Conservation (phyloP, 164 flowering plant genomes). For the Stephania japonica region DNA sequence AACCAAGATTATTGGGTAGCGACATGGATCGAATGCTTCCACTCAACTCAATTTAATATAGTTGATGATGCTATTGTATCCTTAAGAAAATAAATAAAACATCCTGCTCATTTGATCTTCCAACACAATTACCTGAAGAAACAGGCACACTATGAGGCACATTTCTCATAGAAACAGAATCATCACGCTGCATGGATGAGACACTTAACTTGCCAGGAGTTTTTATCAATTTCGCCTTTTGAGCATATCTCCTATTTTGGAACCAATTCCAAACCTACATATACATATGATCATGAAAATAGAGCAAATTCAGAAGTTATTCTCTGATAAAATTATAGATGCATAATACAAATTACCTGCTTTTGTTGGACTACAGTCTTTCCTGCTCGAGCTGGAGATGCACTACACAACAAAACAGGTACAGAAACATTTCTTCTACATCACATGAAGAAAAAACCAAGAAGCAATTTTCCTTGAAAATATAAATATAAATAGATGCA, state of each 20-base stretch:
- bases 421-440: not conserved
- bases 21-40: too few species aligned
- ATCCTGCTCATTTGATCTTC: too few species aligned
- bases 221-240: constrained; percentile 61
- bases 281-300: constrained; percentile 9
- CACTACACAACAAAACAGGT: constrained; percentile 36
- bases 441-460: not conserved
- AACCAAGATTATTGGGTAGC: too few species aligned
- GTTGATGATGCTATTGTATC: too few species aligned
- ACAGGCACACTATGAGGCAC: constrained; percentile 32
- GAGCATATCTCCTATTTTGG: constrained; percentile 87
- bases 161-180: constrained; percentile 34
- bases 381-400: constrained; percentile 66
- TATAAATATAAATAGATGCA: not conserved
- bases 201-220: constrained; percentile 52
- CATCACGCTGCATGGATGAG: constrained; percentile 51
- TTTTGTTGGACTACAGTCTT: constrained; percentile 77
- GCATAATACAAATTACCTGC: constrained; percentile 44
- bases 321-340: not conserved
- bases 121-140: constrained; percentile 34
- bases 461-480: not conserved
- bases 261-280: constrained; percentile 96
- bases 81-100: too few species aligned
- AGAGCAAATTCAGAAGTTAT: constrained; percentile 6
- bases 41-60: too few species aligned